Evolutionary conservation across 148 eudicot genomes (phyloP), one percentile per base, ranked within the genome.

Genomic region (Rheum nobile): DNA sequence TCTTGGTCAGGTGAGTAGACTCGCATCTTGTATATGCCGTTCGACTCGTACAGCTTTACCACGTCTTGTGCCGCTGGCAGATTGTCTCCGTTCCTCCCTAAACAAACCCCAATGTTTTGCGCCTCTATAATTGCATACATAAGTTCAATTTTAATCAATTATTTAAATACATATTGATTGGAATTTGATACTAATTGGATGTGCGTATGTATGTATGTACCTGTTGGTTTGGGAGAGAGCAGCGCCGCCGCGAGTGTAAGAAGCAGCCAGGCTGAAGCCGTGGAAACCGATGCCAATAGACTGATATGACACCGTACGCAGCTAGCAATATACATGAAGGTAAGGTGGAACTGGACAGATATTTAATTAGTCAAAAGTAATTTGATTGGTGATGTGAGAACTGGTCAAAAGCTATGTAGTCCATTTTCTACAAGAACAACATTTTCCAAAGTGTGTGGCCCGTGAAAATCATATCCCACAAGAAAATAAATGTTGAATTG

Each of bases 31-130:
- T 42, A 32, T 14, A 86, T 83, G 7, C 76, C 76, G 41, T 78
- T 34, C 52, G 52, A 42, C 4, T 79, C 79, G 79, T 80, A 84
- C 8, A 81, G 81, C 6, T 54, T 55, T 8, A 88, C 75, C 0
- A 73, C 83, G 16, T 77, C 86, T 0, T 4, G 1, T 0, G 88
- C 74, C 6, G 85, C 19, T 13, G 88, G 89, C 9, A 86, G 67
- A 21, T 84, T 83, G 38, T 79, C 70, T 16, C 85, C 89, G 16
- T 39, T 80, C 48, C 82, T 75, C 9, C 91, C 91, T 22, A 82
- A 86, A 57, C 80, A 75, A 4, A 81, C 86, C n/a, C 91, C 89
- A 8, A 80, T 70, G 2, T 32, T 29, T 47, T 74, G 12, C 42
- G 78, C 71, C 14, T 57, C 71, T 42, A 28, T 6, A 48, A 5